Conservation (phyloP, 2,329 filamentous ascomycete species). For the Venturia asperata region DNA sequence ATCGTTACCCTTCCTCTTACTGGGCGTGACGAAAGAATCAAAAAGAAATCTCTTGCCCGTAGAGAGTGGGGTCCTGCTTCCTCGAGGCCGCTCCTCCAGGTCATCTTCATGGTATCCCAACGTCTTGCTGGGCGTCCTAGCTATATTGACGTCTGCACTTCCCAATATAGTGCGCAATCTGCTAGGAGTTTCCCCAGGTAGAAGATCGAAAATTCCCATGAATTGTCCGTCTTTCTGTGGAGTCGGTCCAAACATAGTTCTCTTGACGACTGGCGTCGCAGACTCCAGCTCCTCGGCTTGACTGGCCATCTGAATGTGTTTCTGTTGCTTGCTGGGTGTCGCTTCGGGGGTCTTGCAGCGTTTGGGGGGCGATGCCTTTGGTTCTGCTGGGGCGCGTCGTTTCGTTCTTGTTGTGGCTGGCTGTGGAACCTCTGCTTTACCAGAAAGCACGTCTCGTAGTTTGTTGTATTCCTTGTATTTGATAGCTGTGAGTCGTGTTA, state of each 20-base stretch:
- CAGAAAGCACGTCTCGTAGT: slow-evolving; percentile 37
- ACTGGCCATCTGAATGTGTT: background rate
- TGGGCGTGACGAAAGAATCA: slow-evolving; percentile 59
- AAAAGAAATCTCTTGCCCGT: slow-evolving; percentile 55
- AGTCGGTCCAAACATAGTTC: slow-evolving; percentile 63
- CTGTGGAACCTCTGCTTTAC: background rate
- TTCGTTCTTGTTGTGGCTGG: slow-evolving; percentile 3
- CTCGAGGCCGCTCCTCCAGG: slow-evolving; percentile 24
- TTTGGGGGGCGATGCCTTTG: slow-evolving; percentile 28
- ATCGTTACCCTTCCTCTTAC: slow-evolving; percentile 38
- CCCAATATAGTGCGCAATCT: slow-evolving; percentile 29
- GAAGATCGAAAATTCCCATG: slow-evolving; percentile 69
- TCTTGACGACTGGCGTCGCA: slow-evolving; percentile 36
- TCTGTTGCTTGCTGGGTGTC: slow-evolving; percentile 31
- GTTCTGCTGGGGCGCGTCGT: slow-evolving; percentile 20
- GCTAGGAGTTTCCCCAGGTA: slow-evolving; percentile 47
- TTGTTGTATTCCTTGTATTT: slow-evolving; percentile 75
- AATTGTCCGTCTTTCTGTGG: slow-evolving; percentile 73
- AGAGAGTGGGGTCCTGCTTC: slow-evolving; percentile 43
- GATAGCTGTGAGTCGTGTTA: slow-evolving; percentile 42
- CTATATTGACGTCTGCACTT: slow-evolving; percentile 29
- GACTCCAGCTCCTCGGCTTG: slow-evolving; percentile 50
- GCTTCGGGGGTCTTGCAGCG: slow-evolving; percentile 20
- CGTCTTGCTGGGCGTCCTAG: slow-evolving; percentile 36
- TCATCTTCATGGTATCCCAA: slow-evolving; percentile 23